Conservation (phyloP, 495 filamentous ascomycete species). For the Stereocaulon alpinum region DNA sequence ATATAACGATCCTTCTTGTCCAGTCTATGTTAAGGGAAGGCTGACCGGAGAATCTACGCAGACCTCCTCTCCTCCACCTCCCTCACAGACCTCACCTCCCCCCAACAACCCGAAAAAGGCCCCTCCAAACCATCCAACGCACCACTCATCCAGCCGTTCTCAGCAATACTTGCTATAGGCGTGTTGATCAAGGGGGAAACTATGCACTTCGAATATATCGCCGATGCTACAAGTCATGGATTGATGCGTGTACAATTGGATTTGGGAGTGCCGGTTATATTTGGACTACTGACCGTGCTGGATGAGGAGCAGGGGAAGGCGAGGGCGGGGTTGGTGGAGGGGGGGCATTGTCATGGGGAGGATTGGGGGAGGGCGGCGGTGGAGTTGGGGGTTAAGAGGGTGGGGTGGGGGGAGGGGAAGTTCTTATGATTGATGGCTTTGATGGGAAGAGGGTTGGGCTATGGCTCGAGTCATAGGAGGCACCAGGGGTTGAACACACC, state of each 20-base stretch:
- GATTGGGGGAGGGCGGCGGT: constrained; percentile 68
- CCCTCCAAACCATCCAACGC: constrained; percentile 34
- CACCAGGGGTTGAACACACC: not conserved
- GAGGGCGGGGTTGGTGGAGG: constrained; percentile 60
- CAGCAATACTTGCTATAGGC: constrained; percentile 89
- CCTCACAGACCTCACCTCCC: constrained; percentile 46
- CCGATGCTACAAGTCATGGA: constrained; percentile 80
- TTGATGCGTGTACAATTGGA: constrained; percentile 92
- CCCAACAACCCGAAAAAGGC: constrained; percentile 16
- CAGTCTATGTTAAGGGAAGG: too few relatives aligned
- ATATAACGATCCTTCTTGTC: too few relatives aligned
- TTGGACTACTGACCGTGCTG: constrained; percentile 84
- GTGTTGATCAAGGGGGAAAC: constrained; percentile 97
- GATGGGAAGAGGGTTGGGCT: not conserved
- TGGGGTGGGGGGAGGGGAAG: constrained; percentile 38
- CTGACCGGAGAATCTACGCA: too few relatives aligned
- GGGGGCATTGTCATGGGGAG: constrained; percentile 66
- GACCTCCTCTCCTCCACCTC: constrained; percentile 64
- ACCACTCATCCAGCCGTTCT: constrained; percentile 57
- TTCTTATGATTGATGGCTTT: constrained; percentile 20
- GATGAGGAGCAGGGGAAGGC: constrained; percentile 78
- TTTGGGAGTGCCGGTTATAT: constrained; percentile 76
- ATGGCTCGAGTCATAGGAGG: not conserved
- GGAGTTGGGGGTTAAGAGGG: constrained; percentile 38
- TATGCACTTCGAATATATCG: constrained; percentile 97